These are phyloP conservation scores for Ganoderma resinaceum DNA, from an alignment of 1,284 basidiomycete genomes.

Conservation along the genomic window DNA sequence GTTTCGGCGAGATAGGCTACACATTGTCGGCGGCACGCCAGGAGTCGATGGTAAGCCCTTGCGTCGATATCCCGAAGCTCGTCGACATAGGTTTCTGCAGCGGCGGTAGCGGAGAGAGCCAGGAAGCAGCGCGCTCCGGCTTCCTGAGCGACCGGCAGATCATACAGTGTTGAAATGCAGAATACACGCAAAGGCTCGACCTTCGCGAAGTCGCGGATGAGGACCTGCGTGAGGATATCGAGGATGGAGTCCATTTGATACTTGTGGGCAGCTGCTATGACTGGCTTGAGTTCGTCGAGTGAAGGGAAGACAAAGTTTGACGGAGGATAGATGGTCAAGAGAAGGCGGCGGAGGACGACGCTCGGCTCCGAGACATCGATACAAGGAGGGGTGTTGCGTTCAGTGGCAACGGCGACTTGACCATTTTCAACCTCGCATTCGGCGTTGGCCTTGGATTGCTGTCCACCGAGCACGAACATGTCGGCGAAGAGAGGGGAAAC, in stretches of 20 bases:
- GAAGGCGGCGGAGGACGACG: background rate
- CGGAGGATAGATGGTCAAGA: slow-evolving; percentile 1
- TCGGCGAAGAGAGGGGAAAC: slow-evolving; percentile 33
- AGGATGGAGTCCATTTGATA: slow-evolving; percentile 20
- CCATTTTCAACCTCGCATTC: background rate
- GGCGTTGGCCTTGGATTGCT: background rate
- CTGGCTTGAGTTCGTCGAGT: slow-evolving; percentile 8
- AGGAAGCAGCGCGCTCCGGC: background rate
- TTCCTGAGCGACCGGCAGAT: background rate
- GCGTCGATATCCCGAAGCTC: slow-evolving; percentile 2
- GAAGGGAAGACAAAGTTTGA: slow-evolving; percentile 11
- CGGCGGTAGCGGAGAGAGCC: background rate
- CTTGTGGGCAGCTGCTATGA: slow-evolving; percentile 24
- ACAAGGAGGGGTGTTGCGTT: background rate
- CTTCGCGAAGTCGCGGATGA: slow-evolving; percentile 17
- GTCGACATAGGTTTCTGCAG: background rate
- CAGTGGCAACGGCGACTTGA: too few species aligned
- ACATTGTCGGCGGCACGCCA: background rate
- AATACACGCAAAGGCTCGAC: slow-evolving; percentile 42
- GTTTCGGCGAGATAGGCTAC: background rate
- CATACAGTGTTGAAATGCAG: slow-evolving; percentile 36
- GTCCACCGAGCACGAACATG: slow-evolving; percentile 19
- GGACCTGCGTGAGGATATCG: slow-evolving; percentile 29
- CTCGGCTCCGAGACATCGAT: background rate
- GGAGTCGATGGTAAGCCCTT: background rate